Evolutionary conservation across 495 filamentous ascomycete genomes (phyloP), one percentile per base, ranked within the genome.

Genomic region (Hyaloscypha variabilis): DNA sequence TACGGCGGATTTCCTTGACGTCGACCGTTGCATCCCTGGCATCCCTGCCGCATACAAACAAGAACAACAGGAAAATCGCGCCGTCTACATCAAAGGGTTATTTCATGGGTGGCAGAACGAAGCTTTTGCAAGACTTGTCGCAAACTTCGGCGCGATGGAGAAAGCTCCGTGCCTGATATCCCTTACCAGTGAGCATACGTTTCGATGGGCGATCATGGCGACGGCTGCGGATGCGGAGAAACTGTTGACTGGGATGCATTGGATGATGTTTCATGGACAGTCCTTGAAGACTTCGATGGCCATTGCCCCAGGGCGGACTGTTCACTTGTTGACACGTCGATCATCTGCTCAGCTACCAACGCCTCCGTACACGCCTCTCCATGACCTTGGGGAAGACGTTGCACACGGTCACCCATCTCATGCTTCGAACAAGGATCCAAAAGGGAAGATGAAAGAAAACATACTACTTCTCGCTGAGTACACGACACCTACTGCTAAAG

Each of bases 171-270:
- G 19, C 14, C 21, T 71, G 2, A 60, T 71, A 26, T 49, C 62
- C 46, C 3, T 67, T 21, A 21, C 3, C 17, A 56, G 54, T 31
- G 53, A 57, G 17, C 14, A 67, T 2, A 61, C 64, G 5, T 71
- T 71, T 29, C 63, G 66, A 2, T 71, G 69, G 69, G 60, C 63
- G 49, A 60, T 71, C 17, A 65, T 67, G 64, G 49, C 21, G 6
- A 56, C 55, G 19, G 5, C n/a, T 26, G 31, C 66, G n/a, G 66
- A 63, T 11, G 64, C 60, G 0, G 42, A 26, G 14, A 8, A 6
- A 17, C 51, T 59, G 13, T 10, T 66, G 13, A 31, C 52, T 24
- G 5, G 17, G 8, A 21, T 62, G 10, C 23, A 64, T 17, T 23
- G 49, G 17, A 14, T 46, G 30, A 23, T 10, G 1, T 28, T 68